Evolutionary conservation across 208 protist genomes (phyloP).

Genomic region (Leptomonas pyrrhocoris): DNA sequence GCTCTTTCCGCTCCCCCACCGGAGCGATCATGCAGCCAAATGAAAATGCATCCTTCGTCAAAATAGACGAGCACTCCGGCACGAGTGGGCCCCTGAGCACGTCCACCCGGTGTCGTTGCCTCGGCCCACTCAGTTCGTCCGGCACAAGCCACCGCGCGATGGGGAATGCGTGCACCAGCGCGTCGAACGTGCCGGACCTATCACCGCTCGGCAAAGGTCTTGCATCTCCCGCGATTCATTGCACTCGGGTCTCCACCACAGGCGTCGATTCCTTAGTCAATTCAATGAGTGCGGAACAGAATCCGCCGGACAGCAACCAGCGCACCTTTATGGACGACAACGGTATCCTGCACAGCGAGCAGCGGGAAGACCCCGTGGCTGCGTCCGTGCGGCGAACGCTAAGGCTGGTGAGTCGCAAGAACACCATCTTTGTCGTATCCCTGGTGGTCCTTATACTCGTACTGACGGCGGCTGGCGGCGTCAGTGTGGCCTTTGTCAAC

Average conservation of each 20-base stretch:
- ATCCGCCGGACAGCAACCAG: background rate
- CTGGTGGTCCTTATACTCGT: constrained; percentile 42
- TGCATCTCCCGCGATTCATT: background rate
- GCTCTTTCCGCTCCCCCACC: background rate
- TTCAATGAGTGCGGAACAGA: constrained; percentile 9
- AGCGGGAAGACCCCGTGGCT: constrained; percentile 1
- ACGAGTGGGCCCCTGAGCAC: background rate
- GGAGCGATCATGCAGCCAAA: background rate
- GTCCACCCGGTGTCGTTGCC: background rate
- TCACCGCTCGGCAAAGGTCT: background rate
- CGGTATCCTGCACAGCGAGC: constrained; percentile 20
- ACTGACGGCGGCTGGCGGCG: constrained; percentile 44
- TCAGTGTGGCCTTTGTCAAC: constrained; percentile 46
- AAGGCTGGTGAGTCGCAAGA: constrained; percentile 32
- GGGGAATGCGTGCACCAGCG: background rate
- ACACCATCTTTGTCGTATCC: constrained; percentile 24
- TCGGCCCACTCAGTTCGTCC: background rate
- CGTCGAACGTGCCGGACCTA: background rate
- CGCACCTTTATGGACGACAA: constrained; percentile 8
- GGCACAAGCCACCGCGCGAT: background rate
- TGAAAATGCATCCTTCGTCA: constrained; percentile 2
- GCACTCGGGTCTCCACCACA: background rate
- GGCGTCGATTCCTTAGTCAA: constrained; percentile 3
- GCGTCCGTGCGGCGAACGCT: constrained; percentile 16
- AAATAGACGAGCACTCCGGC: background rate